These are phyloP conservation scores for Adansonia digitata DNA, from an alignment of 345 rosid genomes.

Conservation along the genomic window DNA sequence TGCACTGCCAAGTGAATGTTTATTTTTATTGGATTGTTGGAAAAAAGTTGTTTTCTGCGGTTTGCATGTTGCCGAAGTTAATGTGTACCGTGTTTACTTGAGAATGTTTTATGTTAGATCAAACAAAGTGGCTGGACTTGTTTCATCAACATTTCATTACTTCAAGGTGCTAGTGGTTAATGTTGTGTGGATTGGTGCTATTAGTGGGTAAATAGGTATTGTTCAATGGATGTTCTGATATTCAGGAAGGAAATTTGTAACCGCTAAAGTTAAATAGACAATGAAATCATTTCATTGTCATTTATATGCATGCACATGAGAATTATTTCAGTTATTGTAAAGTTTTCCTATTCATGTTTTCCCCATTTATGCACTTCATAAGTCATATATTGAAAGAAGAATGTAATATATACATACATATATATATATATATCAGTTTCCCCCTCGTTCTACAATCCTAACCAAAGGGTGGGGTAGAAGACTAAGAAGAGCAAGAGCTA, in stretches of 20 bases:
- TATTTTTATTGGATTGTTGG: neutral
- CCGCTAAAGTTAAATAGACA: neutral
- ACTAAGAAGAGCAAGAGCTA: neutral
- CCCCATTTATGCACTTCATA: too few species aligned
- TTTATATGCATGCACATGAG: neutral
- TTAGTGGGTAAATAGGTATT: neutral
- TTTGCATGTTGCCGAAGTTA: neutral
- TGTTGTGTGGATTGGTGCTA: neutral
- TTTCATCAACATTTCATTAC: neutral
- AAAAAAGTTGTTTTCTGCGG: neutral
- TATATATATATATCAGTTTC: neutral
- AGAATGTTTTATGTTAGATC: neutral
- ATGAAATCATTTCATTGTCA: neutral
- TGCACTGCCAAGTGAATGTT: neutral
- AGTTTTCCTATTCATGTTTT: neutral
- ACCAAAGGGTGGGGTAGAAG: too few species aligned
- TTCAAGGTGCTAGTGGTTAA: neutral
- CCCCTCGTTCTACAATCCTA: too few species aligned
- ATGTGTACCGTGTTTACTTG: neutral
- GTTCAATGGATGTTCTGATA: neutral
- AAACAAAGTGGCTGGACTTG: neutral
- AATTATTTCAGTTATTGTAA: neutral
- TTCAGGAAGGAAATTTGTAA: neutral
- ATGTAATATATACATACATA: too few species aligned
- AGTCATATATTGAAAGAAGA: too few species aligned